Evolutionary conservation across 2,329 filamentous ascomycete genomes (phyloP), one percentile per base, ranked within the genome.

Genomic region (Epichloe bromicola): DNA sequence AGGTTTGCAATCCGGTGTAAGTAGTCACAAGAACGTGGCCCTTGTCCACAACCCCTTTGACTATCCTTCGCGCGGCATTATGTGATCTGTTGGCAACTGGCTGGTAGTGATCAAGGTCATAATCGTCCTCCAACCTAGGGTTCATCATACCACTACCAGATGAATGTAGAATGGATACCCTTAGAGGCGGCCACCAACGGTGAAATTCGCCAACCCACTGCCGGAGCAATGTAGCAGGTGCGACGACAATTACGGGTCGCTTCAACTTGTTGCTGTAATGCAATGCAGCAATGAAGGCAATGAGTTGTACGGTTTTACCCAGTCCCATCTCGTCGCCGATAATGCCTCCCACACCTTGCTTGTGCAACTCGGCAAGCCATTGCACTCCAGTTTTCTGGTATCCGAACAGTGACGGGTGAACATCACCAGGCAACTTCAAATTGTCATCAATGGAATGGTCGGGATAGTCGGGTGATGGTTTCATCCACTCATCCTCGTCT

Each of bases 131-230:
- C 61, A 80, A 65, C 66, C 82, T 70, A n/a, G 94, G 73, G 57
- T 95, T 89, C 49, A 96, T 72, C 91, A 98, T 97, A 17, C 93
- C 94, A 64, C 89, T 97, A 3, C 93, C 93, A 4, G 93, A 96
- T 1, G 88, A 88, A 64, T 98, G 93, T 46, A 98, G 67, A 55
- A 98, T 97, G 0, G 90, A 95, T 5, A 98, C 93, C 41, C 94
- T 80, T 34, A 98, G 73, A n/a, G 93, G 85, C n/a, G 93, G 93
- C 94, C 94, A 98, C 94, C 94, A 98, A 12, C 85, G 82, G 67
- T 98, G 94, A 59, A 98, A 97, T 63, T 98, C 93, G 56, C 94
- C 95, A 12, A 96, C 93, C 93, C 93, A 98, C 65, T 98, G 93
- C 54, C 88, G 86, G 70, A 98, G 83, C 23, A 98, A 85, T 0